Evolutionary conservation across 768 basidiomycete species (phyloP).

Genomic region (Cystoderma amianthinum): DNA sequence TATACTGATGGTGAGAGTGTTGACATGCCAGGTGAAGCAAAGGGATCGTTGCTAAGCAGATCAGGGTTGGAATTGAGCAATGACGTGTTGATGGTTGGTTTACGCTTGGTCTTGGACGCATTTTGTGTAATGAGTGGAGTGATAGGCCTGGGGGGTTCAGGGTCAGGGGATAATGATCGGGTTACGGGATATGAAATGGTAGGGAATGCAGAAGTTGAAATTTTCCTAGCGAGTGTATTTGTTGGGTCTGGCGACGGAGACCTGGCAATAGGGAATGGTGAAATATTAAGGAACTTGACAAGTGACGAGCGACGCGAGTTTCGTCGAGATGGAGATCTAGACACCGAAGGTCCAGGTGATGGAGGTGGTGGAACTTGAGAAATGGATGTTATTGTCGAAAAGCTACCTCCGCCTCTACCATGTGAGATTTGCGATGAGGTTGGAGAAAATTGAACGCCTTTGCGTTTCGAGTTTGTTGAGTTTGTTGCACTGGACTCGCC

Average conservation of each 20-base stretch:
- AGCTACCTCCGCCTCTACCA: background rate
- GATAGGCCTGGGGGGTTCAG: conserved; percentile 1
- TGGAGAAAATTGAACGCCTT: conserved; percentile 1
- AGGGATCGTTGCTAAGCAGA: background rate
- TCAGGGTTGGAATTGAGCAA: background rate
- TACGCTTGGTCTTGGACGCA: background rate
- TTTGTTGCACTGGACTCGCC: background rate
- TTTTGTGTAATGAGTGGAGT: conserved; percentile 3
- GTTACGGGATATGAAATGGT: conserved; percentile 13
- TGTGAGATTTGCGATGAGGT: background rate
- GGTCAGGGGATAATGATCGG: conserved; percentile 8
- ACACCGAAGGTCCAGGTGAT: background rate
- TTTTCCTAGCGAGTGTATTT: background rate
- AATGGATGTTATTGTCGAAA: conserved; percentile 2
- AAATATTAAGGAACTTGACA: background rate
- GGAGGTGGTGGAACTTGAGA: background rate
- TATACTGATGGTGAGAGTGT: conserved; percentile 4
- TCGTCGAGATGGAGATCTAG: background rate
- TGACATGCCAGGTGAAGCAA: conserved; percentile 10
- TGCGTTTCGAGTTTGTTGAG: background rate
- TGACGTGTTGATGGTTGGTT: background rate
- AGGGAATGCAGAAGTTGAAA: conserved; percentile 8
- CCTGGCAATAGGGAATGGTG: background rate
- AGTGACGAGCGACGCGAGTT: background rate
- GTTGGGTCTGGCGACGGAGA: conserved; percentile 6